These are phyloP conservation scores for Amanita pseudoporphyria DNA, from an alignment of 768 basidiomycete genomes.

Conservation along the genomic window DNA sequence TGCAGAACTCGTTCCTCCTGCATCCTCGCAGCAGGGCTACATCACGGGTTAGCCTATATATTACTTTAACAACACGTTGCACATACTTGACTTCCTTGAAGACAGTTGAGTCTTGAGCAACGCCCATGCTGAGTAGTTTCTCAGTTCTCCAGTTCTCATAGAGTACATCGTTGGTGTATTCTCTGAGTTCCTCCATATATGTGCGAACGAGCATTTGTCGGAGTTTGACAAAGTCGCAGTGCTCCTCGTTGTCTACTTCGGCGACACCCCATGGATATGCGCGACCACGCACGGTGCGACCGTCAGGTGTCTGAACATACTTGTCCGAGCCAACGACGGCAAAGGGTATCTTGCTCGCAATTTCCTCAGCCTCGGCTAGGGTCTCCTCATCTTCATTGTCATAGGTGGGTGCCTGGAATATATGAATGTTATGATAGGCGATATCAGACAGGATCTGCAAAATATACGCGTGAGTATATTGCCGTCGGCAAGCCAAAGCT, in stretches of 20 bases:
- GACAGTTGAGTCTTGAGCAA: slow-evolving; percentile 92
- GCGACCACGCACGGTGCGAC: slow-evolving; percentile 89
- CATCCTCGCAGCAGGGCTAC: slow-evolving; percentile 88
- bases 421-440: slow-evolving; percentile 89
- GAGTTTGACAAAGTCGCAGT: slow-evolving; percentile 99
- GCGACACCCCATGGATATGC: slow-evolving; percentile 98
- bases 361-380: slow-evolving; percentile 94
- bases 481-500: slow-evolving; percentile 1
- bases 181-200: slow-evolving; percentile 98
- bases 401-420: slow-evolving; percentile 96
- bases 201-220: slow-evolving; percentile 99
- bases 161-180: slow-evolving; percentile 91
- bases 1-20: slow-evolving; percentile 95
- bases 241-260: slow-evolving; percentile 98
- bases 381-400: slow-evolving; percentile 99
- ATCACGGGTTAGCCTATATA: slow-evolving; percentile 9
- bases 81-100: slow-evolving; percentile 99
- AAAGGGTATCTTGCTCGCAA: slow-evolving; percentile 96
- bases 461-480: slow-evolving; percentile 1
- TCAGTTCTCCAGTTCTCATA: slow-evolving; percentile 99
- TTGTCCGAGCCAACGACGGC: slow-evolving; percentile 94
- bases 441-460: slow-evolving; percentile 85
- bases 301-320: slow-evolving; percentile 74
- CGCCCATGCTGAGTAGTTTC: slow-evolving; percentile 95
- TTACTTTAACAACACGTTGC: background rate